These are phyloP conservation scores for Leucocoprinus birnbaumii DNA, from an alignment of 768 basidiomycete genomes.

Conservation along the genomic window DNA sequence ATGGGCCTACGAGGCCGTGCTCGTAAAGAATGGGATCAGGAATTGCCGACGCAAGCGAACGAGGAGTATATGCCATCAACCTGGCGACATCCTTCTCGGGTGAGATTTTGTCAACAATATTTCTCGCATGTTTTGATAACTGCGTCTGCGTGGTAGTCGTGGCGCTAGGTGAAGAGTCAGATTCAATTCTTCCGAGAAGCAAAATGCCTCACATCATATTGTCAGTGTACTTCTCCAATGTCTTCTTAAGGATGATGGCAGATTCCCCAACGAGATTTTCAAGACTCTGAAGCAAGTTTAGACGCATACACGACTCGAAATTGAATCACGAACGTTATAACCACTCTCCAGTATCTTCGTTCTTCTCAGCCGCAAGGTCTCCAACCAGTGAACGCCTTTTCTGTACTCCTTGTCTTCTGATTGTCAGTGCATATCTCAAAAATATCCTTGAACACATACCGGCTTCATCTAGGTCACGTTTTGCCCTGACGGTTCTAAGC, in stretches of 20 bases:
- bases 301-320: neutral
- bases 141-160: conserved; percentile 76
- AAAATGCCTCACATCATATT: conserved; percentile 60
- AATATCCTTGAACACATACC: conserved; percentile 40
- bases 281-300: conserved; percentile 52
- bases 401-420: conserved; percentile 82
- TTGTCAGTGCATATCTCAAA: conserved; percentile 5
- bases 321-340: conserved; percentile 57
- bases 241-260: conserved; percentile 56
- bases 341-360: conserved; percentile 82
- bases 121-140: conserved; percentile 61
- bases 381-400: conserved; percentile 88
- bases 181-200: neutral
- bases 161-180: conserved; percentile 43
- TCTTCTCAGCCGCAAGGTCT: conserved; percentile 79
- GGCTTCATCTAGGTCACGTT: conserved; percentile 90
- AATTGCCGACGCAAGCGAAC: conserved; percentile 59
- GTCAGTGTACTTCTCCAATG: conserved; percentile 74
- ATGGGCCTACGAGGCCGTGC: conserved; percentile 79
- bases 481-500: conserved; percentile 74
- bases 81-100: conserved; percentile 67
- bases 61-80: conserved; percentile 53
- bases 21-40: conserved; percentile 76
- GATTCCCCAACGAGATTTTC: conserved; percentile 78
- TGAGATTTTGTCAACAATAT: conserved; percentile 62